Base-by-base conservation (phyloP, 306 rosid species). In the Dryas alaskensis region DNA sequence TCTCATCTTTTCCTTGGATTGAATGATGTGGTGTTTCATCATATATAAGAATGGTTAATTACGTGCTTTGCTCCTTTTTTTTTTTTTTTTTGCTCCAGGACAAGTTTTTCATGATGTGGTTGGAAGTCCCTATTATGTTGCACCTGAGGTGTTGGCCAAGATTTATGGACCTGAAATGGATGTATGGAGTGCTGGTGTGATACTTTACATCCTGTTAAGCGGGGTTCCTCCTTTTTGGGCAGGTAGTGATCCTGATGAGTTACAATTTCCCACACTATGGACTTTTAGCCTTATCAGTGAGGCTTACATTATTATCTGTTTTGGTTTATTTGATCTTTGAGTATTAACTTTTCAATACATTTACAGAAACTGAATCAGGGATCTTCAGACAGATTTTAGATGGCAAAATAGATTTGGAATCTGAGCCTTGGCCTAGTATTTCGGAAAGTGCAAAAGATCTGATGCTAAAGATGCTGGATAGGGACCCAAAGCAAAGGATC, bases 211-310 rank as follows among this genome's bases (percentile, higher is more conserved):
- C 81, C 84, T 92, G 72, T 59, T 92, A 46, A 92, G 96, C 71
- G 98, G 98, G 5, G 96, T 92, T 42, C 98, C 98, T 67, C 98
- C 98, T 73, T 92, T 92, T 76, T 92, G 98, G 96, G 98, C 93
- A 61, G 98, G 98, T 92, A 84, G 70, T 10, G 67, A 69, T 71
- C 78, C 52, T 82, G 11, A 66, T 62, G 43, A 84, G 68, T 46
- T 57, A 27, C 50, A 53, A 67, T 71, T 47, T 53, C 49, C 25
- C 39, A 58, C 40, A 22, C 43, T 65, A 60, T 69, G 53, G 65
- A 72, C 75, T 66, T 37, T 25, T 10, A 45, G 25, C 60, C 70
- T 52, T 65, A 49, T 55, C 27, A 37, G 72, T 73, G 25, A 52
- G 62, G 54, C 44, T 55, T 14, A 64, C 53, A 51, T 4, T 7